Evolutionary conservation across 495 filamentous ascomycete species (phyloP).

Genomic region (Symbiotaphrina buchneri): DNA sequence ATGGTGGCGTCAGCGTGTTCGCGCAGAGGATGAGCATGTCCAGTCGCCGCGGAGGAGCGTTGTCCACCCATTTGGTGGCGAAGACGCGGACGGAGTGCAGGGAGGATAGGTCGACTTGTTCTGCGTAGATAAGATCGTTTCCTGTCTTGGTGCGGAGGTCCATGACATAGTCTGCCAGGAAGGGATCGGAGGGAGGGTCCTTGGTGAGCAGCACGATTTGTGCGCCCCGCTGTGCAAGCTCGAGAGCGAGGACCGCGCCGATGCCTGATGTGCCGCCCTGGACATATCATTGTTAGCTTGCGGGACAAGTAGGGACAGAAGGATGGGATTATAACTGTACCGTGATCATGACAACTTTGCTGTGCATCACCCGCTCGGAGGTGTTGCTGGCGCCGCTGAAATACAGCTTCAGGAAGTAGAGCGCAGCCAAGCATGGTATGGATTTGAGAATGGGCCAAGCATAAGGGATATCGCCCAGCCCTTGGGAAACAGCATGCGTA

Average conservation of each 20-base stretch:
- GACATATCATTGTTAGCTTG: too few relatives aligned
- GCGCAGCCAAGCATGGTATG: constrained; percentile 28
- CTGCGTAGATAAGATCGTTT: constrained; percentile 84
- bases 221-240: constrained; percentile 63
- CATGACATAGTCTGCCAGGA: constrained; percentile 77
- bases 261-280: constrained; percentile 89
- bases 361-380: constrained; percentile 74
- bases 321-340: constrained; percentile 18
- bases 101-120: constrained; percentile 75
- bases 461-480: constrained; percentile 42
- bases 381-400: constrained; percentile 50
- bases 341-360: constrained; percentile 81
- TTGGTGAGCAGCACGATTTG: constrained; percentile 82
- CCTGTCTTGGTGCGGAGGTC: constrained; percentile 60
- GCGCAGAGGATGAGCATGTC: constrained; percentile 86
- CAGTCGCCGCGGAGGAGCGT: constrained; percentile 70
- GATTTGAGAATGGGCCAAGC: constrained; percentile 33
- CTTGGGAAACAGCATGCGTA: constrained; percentile 33
- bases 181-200: constrained; percentile 57
- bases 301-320: background rate
- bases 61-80: constrained; percentile 98
- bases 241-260: constrained; percentile 47
- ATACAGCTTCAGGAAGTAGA: constrained; percentile 55
- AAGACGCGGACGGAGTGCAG: constrained; percentile 77
- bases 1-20: constrained; percentile 44